Percentiles rank a stretch among this genome's conserved stretches.
phyloP scores from a whole-genome alignment of 169 alveolate species.

The Besnoitia besnoiti region DNA sequence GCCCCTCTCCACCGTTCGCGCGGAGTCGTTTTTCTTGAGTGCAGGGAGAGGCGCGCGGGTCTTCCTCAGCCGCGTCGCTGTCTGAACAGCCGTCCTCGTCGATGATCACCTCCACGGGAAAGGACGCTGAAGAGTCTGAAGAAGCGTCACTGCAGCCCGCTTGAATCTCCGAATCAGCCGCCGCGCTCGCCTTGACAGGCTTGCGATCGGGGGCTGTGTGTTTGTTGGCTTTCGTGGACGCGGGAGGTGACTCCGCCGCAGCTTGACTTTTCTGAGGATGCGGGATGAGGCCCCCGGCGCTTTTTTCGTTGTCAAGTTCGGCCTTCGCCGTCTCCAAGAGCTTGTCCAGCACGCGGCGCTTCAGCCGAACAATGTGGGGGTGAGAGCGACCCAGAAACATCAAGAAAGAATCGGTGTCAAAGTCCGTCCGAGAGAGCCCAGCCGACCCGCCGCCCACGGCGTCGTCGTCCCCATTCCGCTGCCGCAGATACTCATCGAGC shows the following conservation, averaged over 20 bases:
- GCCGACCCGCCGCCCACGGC: not conserved
- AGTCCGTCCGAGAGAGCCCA: not conserved
- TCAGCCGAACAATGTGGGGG: conserved; percentile 1
- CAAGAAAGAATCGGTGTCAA: not conserved
- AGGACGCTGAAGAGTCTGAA: not conserved
- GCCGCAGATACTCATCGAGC: not conserved
- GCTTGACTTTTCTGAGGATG: not conserved
- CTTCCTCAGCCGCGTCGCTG: not conserved
- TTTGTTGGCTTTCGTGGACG: not conserved
- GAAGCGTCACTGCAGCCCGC: not conserved
- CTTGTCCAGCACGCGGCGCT: conserved; percentile 16
- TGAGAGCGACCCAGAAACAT: not conserved
- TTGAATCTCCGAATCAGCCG: not conserved
- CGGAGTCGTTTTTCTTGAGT: not conserved
- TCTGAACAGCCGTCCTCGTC: not conserved
- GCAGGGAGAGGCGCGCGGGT: not conserved
- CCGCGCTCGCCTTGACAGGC: not conserved
- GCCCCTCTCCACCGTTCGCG: not conserved
- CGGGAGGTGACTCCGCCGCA: not conserved
- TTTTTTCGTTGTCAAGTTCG: not conserved
- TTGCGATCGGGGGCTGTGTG: not conserved
- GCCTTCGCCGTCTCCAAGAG: not conserved
- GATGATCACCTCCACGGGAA: not conserved
- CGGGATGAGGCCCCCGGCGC: not conserved
- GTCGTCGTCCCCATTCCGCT: not conserved